These are phyloP conservation scores for Alternaria triticina DNA, from an alignment of 2,329 filamentous ascomycete genomes.

Conservation along the genomic window DNA sequence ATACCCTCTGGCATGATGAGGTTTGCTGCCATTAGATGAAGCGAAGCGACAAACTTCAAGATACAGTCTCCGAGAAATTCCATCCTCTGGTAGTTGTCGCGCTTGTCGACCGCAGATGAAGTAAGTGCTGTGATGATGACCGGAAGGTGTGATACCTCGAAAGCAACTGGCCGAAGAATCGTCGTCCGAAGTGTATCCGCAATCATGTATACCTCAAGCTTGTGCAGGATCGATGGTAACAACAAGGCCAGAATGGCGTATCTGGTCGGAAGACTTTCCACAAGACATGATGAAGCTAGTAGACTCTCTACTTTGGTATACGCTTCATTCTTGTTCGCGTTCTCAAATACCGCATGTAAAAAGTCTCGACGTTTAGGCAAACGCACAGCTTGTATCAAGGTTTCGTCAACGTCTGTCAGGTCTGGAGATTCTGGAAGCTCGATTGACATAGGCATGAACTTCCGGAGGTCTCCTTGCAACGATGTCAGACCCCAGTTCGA, in stretches of 20 bases:
- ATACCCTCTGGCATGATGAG: slow-evolving; percentile 77
- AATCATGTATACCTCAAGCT: slow-evolving; percentile 69
- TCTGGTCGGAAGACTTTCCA: slow-evolving; percentile 54
- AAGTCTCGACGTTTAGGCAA: slow-evolving; percentile 67
- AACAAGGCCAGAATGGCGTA: slow-evolving; percentile 63
- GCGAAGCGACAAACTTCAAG: slow-evolving; percentile 74
- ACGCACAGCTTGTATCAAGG: slow-evolving; percentile 24
- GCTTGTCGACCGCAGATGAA: slow-evolving; percentile 65
- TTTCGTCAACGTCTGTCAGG: not conserved
- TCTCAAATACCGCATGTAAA: slow-evolving; percentile 53
- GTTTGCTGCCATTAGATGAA: slow-evolving; percentile 68
- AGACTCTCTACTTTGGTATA: slow-evolving; percentile 58
- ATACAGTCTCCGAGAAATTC: slow-evolving; percentile 89
- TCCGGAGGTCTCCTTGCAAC: slow-evolving; percentile 26
- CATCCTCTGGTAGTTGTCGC: slow-evolving; percentile 77
- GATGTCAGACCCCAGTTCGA: slow-evolving; percentile 34
- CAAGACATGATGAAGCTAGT: slow-evolving; percentile 55
- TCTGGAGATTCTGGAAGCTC: not conserved
- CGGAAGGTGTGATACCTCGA: slow-evolving; percentile 56
- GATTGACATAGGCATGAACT: slow-evolving; percentile 23
- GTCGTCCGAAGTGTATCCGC: slow-evolving; percentile 66
- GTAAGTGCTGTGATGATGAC: slow-evolving; percentile 74
- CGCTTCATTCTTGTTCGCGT: slow-evolving; percentile 20
- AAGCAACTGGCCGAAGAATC: slow-evolving; percentile 59
- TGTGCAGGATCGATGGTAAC: slow-evolving; percentile 75